Conservation (phyloP, 345 rosid species). For the Durio zibethinus region DNA sequence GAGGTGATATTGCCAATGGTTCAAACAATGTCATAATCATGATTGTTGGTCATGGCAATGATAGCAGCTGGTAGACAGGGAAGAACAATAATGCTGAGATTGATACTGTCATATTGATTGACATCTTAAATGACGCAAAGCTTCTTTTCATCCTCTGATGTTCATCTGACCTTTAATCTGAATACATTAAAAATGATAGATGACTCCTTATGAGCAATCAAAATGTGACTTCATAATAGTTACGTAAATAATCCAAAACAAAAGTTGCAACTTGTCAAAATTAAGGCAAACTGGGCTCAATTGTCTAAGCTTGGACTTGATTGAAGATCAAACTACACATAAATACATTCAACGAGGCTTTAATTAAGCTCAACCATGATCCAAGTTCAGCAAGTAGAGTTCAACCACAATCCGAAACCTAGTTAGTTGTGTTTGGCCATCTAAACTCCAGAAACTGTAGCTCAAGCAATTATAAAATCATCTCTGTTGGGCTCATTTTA, state of each 20-base stretch:
- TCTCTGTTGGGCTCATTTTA: background rate
- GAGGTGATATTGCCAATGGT: background rate
- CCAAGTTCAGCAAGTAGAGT: background rate
- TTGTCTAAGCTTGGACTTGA: background rate
- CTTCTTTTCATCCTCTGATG: background rate
- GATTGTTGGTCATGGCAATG: background rate
- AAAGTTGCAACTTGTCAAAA: background rate
- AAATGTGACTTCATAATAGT: background rate
- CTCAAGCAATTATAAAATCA: background rate
- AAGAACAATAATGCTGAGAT: background rate
- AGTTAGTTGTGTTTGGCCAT: background rate
- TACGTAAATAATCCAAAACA: background rate
- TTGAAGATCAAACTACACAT: background rate
- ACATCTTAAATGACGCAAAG: background rate
- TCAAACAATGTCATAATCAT: background rate
- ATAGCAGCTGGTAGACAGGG: background rate
- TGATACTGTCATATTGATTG: background rate
- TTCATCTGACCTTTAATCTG: background rate
- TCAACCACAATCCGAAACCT: background rate
- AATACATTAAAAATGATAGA: background rate
- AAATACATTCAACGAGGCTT: background rate
- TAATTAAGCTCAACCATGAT: background rate
- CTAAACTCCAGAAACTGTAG: background rate
- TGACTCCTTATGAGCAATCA: background rate
- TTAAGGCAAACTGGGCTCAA: background rate